These are phyloP conservation scores for Aspergillus flavus DNA, from an alignment of 2,329 filamentous ascomycete genomes.

Conservation along the genomic window DNA sequence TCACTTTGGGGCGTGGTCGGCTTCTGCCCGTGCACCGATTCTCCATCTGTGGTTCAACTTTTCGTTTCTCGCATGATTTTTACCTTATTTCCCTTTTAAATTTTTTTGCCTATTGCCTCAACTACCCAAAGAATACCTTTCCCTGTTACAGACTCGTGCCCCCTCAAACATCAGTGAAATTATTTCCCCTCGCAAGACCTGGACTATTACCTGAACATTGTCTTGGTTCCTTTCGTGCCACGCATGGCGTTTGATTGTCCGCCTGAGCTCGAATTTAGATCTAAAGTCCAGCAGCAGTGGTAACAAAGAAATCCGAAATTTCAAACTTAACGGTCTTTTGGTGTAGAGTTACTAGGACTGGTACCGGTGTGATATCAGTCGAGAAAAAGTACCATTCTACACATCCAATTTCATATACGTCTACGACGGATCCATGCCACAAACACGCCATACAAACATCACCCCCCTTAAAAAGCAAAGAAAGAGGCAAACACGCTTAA, in stretches of 20 bases:
- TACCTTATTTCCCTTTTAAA: background rate
- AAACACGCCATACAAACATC: background rate
- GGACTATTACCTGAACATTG: conserved; percentile 23
- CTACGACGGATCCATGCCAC: background rate
- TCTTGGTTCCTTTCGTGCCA: conserved; percentile 26
- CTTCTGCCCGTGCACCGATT: conserved; percentile 15
- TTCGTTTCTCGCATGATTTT: conserved; percentile 20
- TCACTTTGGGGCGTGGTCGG: conserved; percentile 8
- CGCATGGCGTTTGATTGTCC: conserved; percentile 27
- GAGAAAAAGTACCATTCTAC: background rate
- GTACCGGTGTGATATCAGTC: background rate
- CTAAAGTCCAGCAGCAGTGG: conserved; percentile 26
- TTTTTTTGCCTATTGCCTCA: conserved; percentile 27
- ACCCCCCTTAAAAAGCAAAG: background rate
- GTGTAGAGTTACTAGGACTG: background rate
- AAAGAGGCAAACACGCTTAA: background rate
- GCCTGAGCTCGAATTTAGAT: conserved; percentile 29
- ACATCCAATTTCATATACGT: background rate
- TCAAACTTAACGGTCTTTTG: background rate
- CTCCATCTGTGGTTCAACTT: conserved; percentile 21
- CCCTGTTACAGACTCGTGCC: conserved; percentile 21
- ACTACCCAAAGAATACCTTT: conserved; percentile 33
- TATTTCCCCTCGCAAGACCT: conserved; percentile 15
- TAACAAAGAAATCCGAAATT: conserved; percentile 27
- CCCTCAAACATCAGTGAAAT: conserved; percentile 17